Evolutionary conservation across 345 rosid species (phyloP), one percentile per base, ranked within the genome.

Genomic region (Sisymbrium irio): DNA sequence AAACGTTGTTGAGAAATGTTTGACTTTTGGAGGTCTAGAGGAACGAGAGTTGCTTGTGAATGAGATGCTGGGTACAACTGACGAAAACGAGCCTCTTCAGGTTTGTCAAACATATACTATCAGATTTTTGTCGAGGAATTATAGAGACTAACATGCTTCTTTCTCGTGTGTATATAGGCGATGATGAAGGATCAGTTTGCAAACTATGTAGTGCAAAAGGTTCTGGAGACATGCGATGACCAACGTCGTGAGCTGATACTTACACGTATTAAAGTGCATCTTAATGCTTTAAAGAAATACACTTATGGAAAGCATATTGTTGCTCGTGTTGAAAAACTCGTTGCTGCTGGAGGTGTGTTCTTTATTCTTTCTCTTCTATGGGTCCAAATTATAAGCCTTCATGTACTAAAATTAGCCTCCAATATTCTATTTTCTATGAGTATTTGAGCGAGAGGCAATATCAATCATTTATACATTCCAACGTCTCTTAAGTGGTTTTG

Each of bases 151-250:
- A 30, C 11, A 50, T n/a, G 27, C 20, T 39, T 74, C 58, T 45
- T 7, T 22, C 60, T 54, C 59, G 53, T 73, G 12, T 62, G 70
- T 67, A 20, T 49, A 40, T 11, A 93, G 98, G 96, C 78, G 67
- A 93, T 93, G 98, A 93, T 93, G 98, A 93, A 93, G 83, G 98
- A 93, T 76, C 98, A 93, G 82, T 94, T 91, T 78, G 98, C 97
- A 35, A 94, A 94, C 84, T 94, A 94, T 50, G 98, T 94, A 46
- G 98, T 94, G 82, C 98, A 94, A 80, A 94, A 94, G 69, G 97
- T 94, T 77, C 84, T 94, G 82, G 98, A 91, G 82, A 91, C 98
- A 55, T 91, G 95, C 57, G 95, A 91, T 74, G 98, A 91, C 82
- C 93, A 85, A 77, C 95, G 84, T 27, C 95, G 89, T 35, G 96